These are phyloP conservation scores for Ustilago xerochloae DNA, from an alignment of 1,284 basidiomycete genomes.

Conservation along the genomic window DNA sequence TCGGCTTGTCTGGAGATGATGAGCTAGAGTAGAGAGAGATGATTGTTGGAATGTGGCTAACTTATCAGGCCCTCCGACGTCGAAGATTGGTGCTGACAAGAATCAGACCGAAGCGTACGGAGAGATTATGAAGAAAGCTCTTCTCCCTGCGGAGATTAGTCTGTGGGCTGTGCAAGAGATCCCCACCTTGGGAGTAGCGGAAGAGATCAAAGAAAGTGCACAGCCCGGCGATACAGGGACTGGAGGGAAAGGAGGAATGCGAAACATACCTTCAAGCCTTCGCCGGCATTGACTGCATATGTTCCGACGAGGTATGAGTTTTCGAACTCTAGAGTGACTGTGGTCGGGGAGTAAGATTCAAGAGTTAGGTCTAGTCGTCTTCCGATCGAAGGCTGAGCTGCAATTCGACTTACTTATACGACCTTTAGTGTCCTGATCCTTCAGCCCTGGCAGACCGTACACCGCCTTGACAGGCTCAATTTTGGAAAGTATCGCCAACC, in stretches of 20 bases:
- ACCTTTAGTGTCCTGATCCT: slow-evolving; percentile 53
- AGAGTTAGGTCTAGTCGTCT: background rate
- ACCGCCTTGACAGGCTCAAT: slow-evolving; percentile 74
- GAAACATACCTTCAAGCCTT: slow-evolving; percentile 76
- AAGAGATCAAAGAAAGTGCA: slow-evolving; percentile 19
- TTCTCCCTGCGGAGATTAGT: background rate
- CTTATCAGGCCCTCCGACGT: slow-evolving; percentile 41
- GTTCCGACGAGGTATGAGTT: slow-evolving; percentile 80
- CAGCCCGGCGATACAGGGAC: slow-evolving; percentile 2
- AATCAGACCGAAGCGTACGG: slow-evolving; percentile 6
- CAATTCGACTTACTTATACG: slow-evolving; percentile 42
- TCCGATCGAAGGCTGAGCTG: background rate
- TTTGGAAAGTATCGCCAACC: slow-evolving; percentile 84
- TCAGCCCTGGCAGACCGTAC: slow-evolving; percentile 74
- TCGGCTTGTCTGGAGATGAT: background rate
- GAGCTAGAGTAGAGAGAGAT: background rate
- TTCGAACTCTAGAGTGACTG: slow-evolving; percentile 82
- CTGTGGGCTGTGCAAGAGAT: slow-evolving; percentile 15
- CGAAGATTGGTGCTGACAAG: background rate
- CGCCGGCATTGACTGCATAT: slow-evolving; percentile 88
- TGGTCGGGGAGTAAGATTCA: slow-evolving; percentile 69
- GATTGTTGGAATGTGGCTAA: slow-evolving; percentile 23
- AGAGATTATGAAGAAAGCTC: slow-evolving; percentile 35
- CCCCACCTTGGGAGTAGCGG: slow-evolving; percentile 33
- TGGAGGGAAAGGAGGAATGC: too few species aligned